Evolutionary conservation across 306 rosid species (phyloP).

Genomic region (Cicer yamashitae): DNA sequence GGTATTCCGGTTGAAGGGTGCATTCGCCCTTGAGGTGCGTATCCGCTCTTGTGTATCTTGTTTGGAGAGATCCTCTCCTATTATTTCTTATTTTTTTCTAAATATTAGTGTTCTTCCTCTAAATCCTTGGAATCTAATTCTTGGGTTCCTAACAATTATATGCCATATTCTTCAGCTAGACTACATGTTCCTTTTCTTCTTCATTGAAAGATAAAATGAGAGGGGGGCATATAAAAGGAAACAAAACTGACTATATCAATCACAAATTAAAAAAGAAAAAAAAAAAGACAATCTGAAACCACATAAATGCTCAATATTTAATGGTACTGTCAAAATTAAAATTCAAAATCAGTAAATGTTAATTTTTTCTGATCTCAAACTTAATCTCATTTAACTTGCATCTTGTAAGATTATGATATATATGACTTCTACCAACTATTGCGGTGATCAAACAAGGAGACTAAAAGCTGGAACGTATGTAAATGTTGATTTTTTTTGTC

Average conservation of each 20-base stretch:
- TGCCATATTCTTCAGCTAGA: constrained; percentile 24
- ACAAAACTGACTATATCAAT: not conserved
- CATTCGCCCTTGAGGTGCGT: too few species aligned
- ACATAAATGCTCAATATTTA: not conserved
- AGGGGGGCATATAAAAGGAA: not conserved
- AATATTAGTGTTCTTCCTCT: too few species aligned
- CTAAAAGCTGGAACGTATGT: not conserved
- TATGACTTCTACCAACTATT: constrained; percentile 5
- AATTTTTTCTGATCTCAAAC: too few species aligned
- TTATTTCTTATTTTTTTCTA: too few species aligned
- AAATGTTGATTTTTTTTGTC: not conserved
- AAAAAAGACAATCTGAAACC: not conserved
- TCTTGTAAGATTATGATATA: constrained; percentile 2
- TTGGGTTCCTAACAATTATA: too few species aligned
- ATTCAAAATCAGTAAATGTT: constrained; percentile 1
- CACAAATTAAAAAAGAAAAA: not conserved
- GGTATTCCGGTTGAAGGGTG: too few species aligned
- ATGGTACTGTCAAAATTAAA: not conserved
- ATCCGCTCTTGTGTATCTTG: too few species aligned
- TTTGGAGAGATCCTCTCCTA: too few species aligned
- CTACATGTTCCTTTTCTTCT: not conserved
- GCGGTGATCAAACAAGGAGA: constrained; percentile 7
- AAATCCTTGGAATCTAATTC: too few species aligned
- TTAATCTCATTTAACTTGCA: too few species aligned
- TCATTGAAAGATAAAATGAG: constrained; percentile 26